These are phyloP conservation scores for Penicillium griseofulvum DNA, from an alignment of 2,329 filamentous ascomycete genomes.

Conservation along the genomic window DNA sequence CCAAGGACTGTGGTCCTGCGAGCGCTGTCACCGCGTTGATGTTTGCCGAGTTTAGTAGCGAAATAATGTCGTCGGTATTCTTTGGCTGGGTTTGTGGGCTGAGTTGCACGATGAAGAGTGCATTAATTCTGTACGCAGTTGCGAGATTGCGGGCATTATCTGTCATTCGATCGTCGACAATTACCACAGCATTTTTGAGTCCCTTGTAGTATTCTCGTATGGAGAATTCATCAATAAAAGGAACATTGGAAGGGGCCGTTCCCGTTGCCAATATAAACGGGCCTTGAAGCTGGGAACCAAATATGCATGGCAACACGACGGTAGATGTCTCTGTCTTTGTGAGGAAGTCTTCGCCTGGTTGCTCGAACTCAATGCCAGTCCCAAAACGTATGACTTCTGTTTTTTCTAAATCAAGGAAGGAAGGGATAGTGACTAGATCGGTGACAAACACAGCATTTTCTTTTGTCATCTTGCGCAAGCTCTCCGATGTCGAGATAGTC, in stretches of 20 bases:
- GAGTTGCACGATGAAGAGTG: conserved; percentile 24
- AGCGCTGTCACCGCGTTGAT: not conserved
- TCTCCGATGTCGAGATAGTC: not conserved
- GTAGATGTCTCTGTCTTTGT: not conserved
- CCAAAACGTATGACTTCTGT: not conserved
- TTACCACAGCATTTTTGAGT: conserved; percentile 16
- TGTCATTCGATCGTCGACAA: conserved; percentile 32
- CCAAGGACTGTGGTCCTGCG: not conserved
- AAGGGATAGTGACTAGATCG: not conserved
- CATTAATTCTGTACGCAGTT: conserved; percentile 26
- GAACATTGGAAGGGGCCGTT: not conserved
- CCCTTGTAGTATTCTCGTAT: not conserved
- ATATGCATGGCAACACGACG: not conserved
- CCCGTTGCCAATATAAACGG: not conserved
- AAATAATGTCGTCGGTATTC: not conserved
- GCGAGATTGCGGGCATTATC: conserved; percentile 33
- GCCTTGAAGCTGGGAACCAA: not conserved
- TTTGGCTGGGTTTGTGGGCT: not conserved
- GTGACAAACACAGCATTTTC: not conserved
- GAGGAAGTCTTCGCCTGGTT: not conserved
- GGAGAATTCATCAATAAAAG: not conserved
- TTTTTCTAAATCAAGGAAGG: not conserved
- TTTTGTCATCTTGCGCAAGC: not conserved
- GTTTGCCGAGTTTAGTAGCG: not conserved
- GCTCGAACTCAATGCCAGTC: not conserved